Conservation (phyloP, 768 basidiomycete species). For the Trametes coccinea region DNA sequence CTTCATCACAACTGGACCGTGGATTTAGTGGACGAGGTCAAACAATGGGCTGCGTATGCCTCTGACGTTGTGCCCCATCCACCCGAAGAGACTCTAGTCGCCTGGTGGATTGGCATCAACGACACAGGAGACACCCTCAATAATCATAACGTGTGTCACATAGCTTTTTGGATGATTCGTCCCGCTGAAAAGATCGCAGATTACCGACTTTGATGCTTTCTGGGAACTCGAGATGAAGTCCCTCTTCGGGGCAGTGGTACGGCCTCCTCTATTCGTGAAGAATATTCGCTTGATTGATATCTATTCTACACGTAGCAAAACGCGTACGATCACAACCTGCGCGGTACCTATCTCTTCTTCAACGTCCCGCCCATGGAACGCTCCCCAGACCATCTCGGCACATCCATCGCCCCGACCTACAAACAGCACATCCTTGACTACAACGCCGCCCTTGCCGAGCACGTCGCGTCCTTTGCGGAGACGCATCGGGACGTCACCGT, state of each 20-base stretch:
- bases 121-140: constrained; percentile 52
- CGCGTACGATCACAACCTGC: constrained; percentile 42
- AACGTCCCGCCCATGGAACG: constrained; percentile 59
- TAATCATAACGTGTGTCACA: constrained; percentile 34
- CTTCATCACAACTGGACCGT: constrained; percentile 50
- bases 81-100: constrained; percentile 42
- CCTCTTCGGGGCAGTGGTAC: constrained; percentile 51
- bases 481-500: constrained; percentile 42
- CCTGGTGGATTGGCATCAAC: constrained; percentile 64
- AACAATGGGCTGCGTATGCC: constrained; percentile 49
- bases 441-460: constrained; percentile 42
- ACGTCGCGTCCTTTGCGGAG: constrained; percentile 37
- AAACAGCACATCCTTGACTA: constrained; percentile 43
- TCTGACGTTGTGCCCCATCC: constrained; percentile 48
- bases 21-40: constrained; percentile 49
- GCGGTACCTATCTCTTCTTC: constrained; percentile 49
- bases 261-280: neutral
- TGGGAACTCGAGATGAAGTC: constrained; percentile 51
- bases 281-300: neutral
- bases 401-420: constrained; percentile 37
- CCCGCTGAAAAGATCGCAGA: constrained; percentile 31
- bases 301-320: constrained; percentile 34
- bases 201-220: constrained; percentile 48
- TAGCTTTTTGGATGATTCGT: too few species aligned
- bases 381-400: constrained; percentile 40